Conservation (phyloP, 768 basidiomycete genomes). For the Lactarius sp. region DNA sequence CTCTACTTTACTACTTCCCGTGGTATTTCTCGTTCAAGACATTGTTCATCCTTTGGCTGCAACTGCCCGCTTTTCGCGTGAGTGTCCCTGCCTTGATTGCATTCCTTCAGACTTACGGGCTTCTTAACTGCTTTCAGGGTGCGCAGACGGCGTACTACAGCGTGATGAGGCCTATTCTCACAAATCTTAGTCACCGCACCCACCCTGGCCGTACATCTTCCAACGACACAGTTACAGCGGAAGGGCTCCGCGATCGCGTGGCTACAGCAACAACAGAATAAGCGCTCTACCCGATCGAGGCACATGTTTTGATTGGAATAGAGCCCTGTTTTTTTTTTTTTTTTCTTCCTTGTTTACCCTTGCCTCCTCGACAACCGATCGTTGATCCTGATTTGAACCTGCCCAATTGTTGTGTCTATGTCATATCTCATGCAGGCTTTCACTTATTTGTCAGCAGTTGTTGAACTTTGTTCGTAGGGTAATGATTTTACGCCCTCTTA, state of each 20-base stretch:
- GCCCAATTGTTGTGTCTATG: slow-evolving; percentile 6
- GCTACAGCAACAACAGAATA: slow-evolving; percentile 38
- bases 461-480: slow-evolving; percentile 14
- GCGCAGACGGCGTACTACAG: slow-evolving; percentile 77
- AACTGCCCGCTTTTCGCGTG: slow-evolving; percentile 80
- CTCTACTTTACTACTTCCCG: slow-evolving; percentile 88
- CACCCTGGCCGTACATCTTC: slow-evolving; percentile 42
- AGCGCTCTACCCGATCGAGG: slow-evolving; percentile 4
- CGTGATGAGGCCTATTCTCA: slow-evolving; percentile 75
- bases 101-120: slow-evolving; percentile 9
- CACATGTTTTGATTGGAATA: not conserved
- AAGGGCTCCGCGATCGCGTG: slow-evolving; percentile 44
- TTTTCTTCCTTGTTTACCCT: not conserved
- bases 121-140: slow-evolving; percentile 47
- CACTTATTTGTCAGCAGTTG: slow-evolving; percentile 13
- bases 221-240: slow-evolving; percentile 50
- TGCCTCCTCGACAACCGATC: not conserved
- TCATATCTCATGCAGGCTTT: not conserved
- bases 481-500: not conserved
- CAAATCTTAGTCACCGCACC: slow-evolving; percentile 46
- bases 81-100: slow-evolving; percentile 33
- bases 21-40: slow-evolving; percentile 97
- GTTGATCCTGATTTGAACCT: slow-evolving; percentile 6
- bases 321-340: not conserved
- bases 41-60: slow-evolving; percentile 85